Percentiles rank a stretch among this genome's conserved stretches.
phyloP scores from a whole-genome alignment of 148 eudicot species.

The Rhododendron williamsianum region DNA sequence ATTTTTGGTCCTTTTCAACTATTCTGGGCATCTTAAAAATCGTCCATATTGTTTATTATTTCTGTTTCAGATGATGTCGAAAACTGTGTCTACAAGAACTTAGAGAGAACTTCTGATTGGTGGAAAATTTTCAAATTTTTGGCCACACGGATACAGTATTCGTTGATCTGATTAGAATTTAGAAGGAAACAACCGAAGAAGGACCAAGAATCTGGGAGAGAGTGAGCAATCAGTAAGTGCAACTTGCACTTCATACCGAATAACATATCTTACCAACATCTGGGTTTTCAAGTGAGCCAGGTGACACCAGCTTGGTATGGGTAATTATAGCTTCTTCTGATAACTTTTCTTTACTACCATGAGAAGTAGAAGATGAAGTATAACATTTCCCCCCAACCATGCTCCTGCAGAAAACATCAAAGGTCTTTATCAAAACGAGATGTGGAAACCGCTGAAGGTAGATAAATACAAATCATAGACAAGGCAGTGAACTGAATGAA shows the following conservation, averaged over 20 bases:
- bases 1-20: not conserved
- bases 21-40: not conserved
- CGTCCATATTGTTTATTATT: not conserved
- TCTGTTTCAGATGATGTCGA: not conserved
- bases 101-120: not conserved
- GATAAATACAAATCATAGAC: not conserved
- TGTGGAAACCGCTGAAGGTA: not conserved
- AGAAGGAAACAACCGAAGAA: not conserved
- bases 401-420: not conserved
- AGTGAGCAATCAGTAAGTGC: not conserved
- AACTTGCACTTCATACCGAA: not conserved
- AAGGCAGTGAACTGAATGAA: not conserved
- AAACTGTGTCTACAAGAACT: not conserved
- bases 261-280: slow-evolving; percentile 28
- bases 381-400: slow-evolving; percentile 17
- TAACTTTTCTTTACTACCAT: slow-evolving; percentile 33
- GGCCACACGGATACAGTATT: not conserved
- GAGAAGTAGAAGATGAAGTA: slow-evolving; percentile 28
- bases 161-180: not conserved
- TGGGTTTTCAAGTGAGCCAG: slow-evolving; percentile 23
- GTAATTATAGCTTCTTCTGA: slow-evolving; percentile 14
- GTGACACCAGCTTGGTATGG: slow-evolving; percentile 18
- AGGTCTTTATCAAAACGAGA: not conserved
- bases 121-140: not conserved
- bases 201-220: not conserved